Conservation (phyloP, 306 rosid genomes). For the Boehmeria nivea region DNA sequence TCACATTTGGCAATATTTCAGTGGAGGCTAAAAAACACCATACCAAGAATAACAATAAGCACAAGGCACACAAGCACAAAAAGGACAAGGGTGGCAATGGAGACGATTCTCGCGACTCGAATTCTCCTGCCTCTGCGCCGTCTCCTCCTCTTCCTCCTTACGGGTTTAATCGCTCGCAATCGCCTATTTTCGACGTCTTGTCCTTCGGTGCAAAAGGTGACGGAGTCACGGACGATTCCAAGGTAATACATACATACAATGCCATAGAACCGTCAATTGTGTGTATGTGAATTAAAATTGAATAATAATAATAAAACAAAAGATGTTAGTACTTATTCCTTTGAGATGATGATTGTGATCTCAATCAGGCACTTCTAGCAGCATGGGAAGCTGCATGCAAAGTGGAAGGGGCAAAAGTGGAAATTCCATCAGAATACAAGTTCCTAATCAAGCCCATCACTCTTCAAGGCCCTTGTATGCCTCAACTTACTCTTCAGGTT, state of each 20-base stretch:
- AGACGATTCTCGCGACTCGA: slow-evolving; percentile 17
- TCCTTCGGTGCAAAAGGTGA: slow-evolving; percentile 80
- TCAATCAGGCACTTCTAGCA: slow-evolving; percentile 59
- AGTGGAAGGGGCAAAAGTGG: slow-evolving; percentile 49
- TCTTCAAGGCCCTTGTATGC: slow-evolving; percentile 86
- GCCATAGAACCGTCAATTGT: too few species aligned
- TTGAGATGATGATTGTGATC: slow-evolving; percentile 3
- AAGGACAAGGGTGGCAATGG: slow-evolving; percentile 32
- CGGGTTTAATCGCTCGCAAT: slow-evolving; percentile 23
- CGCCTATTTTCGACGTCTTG: slow-evolving; percentile 41
- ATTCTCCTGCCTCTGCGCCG: slow-evolving; percentile 31
- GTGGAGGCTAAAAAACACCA: slow-evolving; percentile 70
- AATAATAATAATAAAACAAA: too few species aligned
- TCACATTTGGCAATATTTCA: slow-evolving; percentile 32
- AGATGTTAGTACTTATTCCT: slow-evolving; percentile 1
- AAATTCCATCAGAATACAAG: slow-evolving; percentile 53
- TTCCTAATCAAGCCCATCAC: slow-evolving; percentile 61
- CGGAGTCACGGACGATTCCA: slow-evolving; percentile 30
- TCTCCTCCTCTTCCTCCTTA: slow-evolving; percentile 41
- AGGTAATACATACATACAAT: not conserved
- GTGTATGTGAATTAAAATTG: too few species aligned
- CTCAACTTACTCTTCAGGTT: slow-evolving; percentile 80
- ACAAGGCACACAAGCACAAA: slow-evolving; percentile 40
- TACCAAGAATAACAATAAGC: slow-evolving; percentile 33
- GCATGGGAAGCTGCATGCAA: slow-evolving; percentile 89